Evolutionary conservation across 495 filamentous ascomycete genomes (phyloP), one percentile per base, ranked within the genome.

Genomic region (Apodospora peruviana): DNA sequence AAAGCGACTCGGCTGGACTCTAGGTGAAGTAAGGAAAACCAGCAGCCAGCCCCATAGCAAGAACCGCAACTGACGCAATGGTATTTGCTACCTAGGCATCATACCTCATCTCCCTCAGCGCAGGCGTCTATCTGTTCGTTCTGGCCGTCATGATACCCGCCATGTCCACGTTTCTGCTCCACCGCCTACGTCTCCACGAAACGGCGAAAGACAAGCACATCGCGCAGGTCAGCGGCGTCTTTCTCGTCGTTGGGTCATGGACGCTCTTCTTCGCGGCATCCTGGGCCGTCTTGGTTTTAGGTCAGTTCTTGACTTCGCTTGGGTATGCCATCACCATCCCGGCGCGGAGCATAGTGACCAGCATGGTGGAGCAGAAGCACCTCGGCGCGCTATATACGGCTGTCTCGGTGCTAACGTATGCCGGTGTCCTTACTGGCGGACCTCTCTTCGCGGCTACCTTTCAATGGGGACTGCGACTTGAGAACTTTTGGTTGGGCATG

Each of bases 381-480:
- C 68, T 79, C 0, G 80, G 75, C 11, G 64, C 72, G 3, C 50
- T 82, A 5, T 84, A 78, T 48, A 77, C 74, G 5, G 64, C 73
- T n/a, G 75, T 83, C 46, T 71, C 75, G 22, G 68, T 83, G 5
- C 53, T 79, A 4, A 73, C 78, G 49, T 71, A 73, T 1, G 43
- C 75, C 11, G 77, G 76, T 4, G 66, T 65, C 39, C 66, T 80
- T 14, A 55, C 73, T 19, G 77, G 76, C 10, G 73, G 71, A 21
- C 59, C 80, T 2, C 53, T 73, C 1, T 65, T 77, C 40, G 79
- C 78, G 0, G 56, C 54, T 2, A 64, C 76, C 18, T 81, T 81
- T 53, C 67, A 74, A 40, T 47, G 66, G 23, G 78, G 78, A 2
- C 43, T 79, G 40, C 52, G 63, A 16, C 35, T 75, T 0, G 71